Conservation (phyloP, 2,329 filamentous ascomycete species). For the Fusarium scirpi region DNA sequence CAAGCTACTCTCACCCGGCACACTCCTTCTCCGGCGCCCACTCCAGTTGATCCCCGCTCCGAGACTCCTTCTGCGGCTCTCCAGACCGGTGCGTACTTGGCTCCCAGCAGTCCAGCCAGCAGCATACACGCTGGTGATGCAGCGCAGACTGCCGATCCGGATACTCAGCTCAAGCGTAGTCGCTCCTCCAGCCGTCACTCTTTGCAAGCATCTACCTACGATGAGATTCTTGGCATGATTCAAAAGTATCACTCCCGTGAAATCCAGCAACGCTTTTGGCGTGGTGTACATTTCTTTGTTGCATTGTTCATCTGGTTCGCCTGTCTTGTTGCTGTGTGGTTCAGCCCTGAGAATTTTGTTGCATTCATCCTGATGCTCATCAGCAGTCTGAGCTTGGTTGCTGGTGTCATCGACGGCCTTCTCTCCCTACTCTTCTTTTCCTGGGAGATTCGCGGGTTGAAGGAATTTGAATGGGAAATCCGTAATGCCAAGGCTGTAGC, state of each 20-base stretch:
- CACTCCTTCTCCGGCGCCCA: slow-evolving; percentile 44
- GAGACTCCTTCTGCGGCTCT: slow-evolving; percentile 43
- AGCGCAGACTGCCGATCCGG: slow-evolving; percentile 42
- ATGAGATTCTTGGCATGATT: slow-evolving; percentile 76
- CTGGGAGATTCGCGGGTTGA: slow-evolving; percentile 82
- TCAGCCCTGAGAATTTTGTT: slow-evolving; percentile 80
- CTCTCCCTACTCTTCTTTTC: slow-evolving; percentile 90
- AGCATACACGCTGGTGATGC: slow-evolving; percentile 41
- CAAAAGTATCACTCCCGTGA: slow-evolving; percentile 78
- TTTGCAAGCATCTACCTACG: slow-evolving; percentile 34
- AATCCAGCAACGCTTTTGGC: slow-evolving; percentile 75
- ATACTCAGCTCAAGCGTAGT: slow-evolving; percentile 51
- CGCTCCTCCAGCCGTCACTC: slow-evolving; percentile 34
- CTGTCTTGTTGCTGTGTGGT: slow-evolving; percentile 88
- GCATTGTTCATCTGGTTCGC: slow-evolving; percentile 76
- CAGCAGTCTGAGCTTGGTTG: slow-evolving; percentile 79
- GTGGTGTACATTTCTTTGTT: slow-evolving; percentile 78
- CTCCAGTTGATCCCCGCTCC: slow-evolving; percentile 26
- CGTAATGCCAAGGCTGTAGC: slow-evolving; percentile 69
- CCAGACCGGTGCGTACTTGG: slow-evolving; percentile 45
- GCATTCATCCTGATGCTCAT: slow-evolving; percentile 84
- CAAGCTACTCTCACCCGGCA: slow-evolving; percentile 77
- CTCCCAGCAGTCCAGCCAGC: slow-evolving; percentile 41
- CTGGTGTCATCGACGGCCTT: slow-evolving; percentile 84
- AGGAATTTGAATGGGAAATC: slow-evolving; percentile 96